Evolutionary conservation across 2,329 filamentous ascomycete species (phyloP), one percentile per base, ranked within the genome.

Genomic region (Hypocrella siamensis): DNA sequence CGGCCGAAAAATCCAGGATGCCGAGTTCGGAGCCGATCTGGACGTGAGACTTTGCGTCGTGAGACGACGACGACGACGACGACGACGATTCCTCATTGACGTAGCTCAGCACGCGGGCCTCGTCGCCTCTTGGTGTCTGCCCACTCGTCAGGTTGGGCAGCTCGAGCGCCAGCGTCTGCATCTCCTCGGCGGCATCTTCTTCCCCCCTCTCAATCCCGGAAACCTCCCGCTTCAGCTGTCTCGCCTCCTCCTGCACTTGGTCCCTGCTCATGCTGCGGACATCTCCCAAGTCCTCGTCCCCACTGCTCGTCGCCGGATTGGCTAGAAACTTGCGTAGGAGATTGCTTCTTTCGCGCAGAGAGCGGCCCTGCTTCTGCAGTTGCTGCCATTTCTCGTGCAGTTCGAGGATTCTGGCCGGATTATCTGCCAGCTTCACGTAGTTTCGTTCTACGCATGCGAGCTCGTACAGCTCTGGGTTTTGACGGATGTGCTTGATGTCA

Each of bases 401-500:
- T 7, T 51, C 51, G 32, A 60, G 56, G 43, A 80, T 79, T 33
- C 58, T 65, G 7, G 56, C 51, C 0, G 75, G 71, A 42, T 74
- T 63, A 11, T 53, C 45, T 24, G 67, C 59, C 40, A 71, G 67
- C 17, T 53, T 43, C 36, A 51, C 64, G 58, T 94, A 94, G 53
- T 94, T 94, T 43, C 90, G 75, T 42, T 85, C 77, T 37, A 79
- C 52, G 56, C 83, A 93, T 48, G 92, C 96, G 42, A 78, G 65
- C 43, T 79, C 70, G 61, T 94, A 81, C 12, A 92, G 66, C 11
- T 77, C 71, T 12, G 80, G 73, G 54, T 92, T 81, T 47, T 84
- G 70, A 35, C 86, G 85, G 52, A 98, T 93, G 58, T 90, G 79
- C 53, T 83, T 88, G 49, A 93, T 68, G 58, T 94, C 80, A 42